These are phyloP conservation scores for Ustilago bromivora DNA, from an alignment of 1,284 basidiomycete genomes.

Conservation along the genomic window DNA sequence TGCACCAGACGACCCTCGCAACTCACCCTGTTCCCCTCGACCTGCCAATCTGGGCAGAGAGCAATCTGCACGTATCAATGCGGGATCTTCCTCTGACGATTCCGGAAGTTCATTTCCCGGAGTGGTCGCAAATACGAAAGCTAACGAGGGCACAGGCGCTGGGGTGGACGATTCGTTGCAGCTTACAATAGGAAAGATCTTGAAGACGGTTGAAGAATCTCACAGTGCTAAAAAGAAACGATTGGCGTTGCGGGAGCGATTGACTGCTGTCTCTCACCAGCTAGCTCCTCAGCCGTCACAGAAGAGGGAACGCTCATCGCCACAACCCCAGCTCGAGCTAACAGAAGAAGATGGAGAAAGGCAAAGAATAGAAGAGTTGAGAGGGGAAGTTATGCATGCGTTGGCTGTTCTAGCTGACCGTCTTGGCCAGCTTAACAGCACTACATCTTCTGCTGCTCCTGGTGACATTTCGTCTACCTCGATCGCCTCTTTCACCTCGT, in stretches of 20 bases:
- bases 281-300: neutral
- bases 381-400: conserved; percentile 23
- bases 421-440: conserved; percentile 5
- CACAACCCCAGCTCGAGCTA: neutral
- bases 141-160: neutral
- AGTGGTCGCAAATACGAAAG: conserved; percentile 10
- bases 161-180: conserved; percentile 6
- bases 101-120: neutral
- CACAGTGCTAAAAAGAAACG: conserved; percentile 3
- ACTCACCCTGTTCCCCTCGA: conserved; percentile 30
- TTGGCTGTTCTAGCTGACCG: conserved; percentile 28
- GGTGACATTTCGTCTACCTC: conserved; percentile 6
- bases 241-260: conserved; percentile 9
- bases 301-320: neutral
- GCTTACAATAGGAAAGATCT: conserved; percentile 19
- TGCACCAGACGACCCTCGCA: conserved; percentile 19
- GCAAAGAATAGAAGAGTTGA: conserved; percentile 14
- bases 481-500: neutral
- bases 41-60: conserved; percentile 22
- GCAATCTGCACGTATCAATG: conserved; percentile 17
- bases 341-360: conserved; percentile 11
- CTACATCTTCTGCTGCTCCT: neutral
- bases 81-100: conserved; percentile 13
- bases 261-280: conserved; percentile 5
- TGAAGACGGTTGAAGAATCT: conserved; percentile 20